Evolutionary conservation across 306 rosid species (phyloP).

Genomic region (Hippophae gyantsensis): DNA sequence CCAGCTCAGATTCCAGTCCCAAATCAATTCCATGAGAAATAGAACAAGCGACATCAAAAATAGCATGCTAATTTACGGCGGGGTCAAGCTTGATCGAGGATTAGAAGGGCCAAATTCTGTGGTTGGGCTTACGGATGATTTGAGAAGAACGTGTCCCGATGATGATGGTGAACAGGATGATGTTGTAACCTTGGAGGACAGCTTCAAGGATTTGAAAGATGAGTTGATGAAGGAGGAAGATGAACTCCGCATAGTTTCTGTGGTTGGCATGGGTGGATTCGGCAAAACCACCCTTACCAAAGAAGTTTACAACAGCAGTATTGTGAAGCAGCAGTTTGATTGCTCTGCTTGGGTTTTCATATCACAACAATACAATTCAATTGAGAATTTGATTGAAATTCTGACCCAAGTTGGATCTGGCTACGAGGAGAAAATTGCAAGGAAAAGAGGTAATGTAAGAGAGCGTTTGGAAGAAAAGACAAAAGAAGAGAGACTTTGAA

Average conservation of each 20-base stretch:
- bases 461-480: not conserved
- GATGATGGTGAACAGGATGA: slow-evolving; percentile 2
- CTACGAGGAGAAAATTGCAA: not conserved
- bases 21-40: not conserved
- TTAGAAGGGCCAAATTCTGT: not conserved
- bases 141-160: slow-evolving; percentile 20
- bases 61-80: not conserved
- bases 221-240: not conserved
- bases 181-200: not conserved
- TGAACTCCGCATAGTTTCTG: not conserved
- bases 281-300: slow-evolving; percentile 22
- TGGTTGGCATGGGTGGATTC: slow-evolving; percentile 13
- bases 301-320: not conserved
- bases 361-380: slow-evolving; percentile 8
- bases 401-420: not conserved
- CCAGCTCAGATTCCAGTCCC: not conserved
- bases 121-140: not conserved
- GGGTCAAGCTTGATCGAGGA: not conserved
- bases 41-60: not conserved
- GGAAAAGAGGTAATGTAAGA: not conserved
- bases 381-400: not conserved
- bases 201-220: not conserved
- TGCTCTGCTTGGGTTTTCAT: slow-evolving; percentile 10
- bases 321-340: not conserved
- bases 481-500: not conserved